Base-by-base conservation (phyloP, 1,139 yeast species). In the Yamadazyma dendronema region DNA sequence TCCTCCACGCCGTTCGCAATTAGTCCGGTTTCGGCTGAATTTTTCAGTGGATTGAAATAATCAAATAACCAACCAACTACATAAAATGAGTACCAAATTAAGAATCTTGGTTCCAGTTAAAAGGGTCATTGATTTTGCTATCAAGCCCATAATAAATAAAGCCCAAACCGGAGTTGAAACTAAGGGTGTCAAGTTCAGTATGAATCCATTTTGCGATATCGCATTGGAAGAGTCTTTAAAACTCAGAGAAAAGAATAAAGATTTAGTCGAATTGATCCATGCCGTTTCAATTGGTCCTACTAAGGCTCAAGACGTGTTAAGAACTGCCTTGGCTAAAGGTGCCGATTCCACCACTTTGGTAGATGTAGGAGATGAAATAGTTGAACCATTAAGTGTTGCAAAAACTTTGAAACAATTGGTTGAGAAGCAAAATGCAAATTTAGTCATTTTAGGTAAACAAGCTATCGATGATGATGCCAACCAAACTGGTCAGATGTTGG, bases 401-500 rank as follows among this genome's bases (percentile, higher is more conserved):
- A 92, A 92, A 65, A 67, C 92, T 47, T 74, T 92, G 54, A 72
- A 82, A 50, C 74, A 84, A 56, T 67, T 88, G 24, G 92, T 84
- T 12, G 85, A 84, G 50, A 72, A 77, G 53, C 78, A 87, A 46
- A 67, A 77, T 16, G 75, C 87, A 28, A 89, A 92, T 63, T 65
- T 92, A 56, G 83, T 92, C 31, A 77, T 92, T 32, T 74, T 92
- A 57, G 98, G 98, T 30, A 92, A 92, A 59, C 98, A 92, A 65
- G 90, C 97, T 28, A 90, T 92, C 53, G 98, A 92, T 61, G 95
- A 89, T 53, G 98, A 92, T 57, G 74, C 87, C 34, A 88, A 87
- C 62, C 96, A 90, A 62, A 90, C 97, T n/a, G 98, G 98, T 17
- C 97, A 90, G 64, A 87, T 92, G 80, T 76, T 92, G 41, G 97